Percentiles rank a stretch among this genome's conserved stretches.
Evolutionary conservation across 73 alveolate species (phyloP).

Genomic region (Paramecium biaurelia): DNA sequence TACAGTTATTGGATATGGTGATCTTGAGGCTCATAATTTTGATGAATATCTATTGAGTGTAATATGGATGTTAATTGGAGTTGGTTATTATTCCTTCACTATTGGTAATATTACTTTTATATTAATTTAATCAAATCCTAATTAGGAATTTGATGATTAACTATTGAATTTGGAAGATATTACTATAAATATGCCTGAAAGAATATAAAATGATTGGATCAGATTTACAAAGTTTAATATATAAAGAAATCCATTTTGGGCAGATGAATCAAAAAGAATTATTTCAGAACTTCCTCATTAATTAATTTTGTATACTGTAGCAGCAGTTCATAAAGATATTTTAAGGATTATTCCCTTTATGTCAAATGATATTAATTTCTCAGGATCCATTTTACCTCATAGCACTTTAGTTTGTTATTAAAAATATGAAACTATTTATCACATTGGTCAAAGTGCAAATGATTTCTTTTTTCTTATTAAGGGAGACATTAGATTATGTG

Average conservation of each 20-base stretch:
- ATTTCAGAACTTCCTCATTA: constrained; percentile 18
- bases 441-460: constrained; percentile 46
- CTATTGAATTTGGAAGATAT: neutral
- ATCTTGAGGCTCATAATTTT: constrained; percentile 67
- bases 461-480: constrained; percentile 53
- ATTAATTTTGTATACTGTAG: neutral
- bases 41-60: constrained; percentile 72
- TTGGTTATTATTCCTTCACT: constrained; percentile 78
- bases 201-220: neutral
- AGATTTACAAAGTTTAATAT: constrained; percentile 4
- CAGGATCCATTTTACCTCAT: constrained; percentile 19
- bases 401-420: neutral
- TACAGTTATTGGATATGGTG: constrained; percentile 89
- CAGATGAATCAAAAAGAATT: neutral
- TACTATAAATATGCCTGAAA: constrained; percentile 32
- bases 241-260: constrained; percentile 22
- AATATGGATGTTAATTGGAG: constrained; percentile 87
- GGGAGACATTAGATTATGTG: constrained; percentile 51
- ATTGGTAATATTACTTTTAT: constrained; percentile 77
- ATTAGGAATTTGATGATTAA: constrained; percentile 6
- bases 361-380: constrained; percentile 26
- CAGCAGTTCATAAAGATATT: constrained; percentile 43
- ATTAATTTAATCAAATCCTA: constrained; percentile 46
- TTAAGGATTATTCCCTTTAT: constrained; percentile 49
- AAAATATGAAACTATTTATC: constrained; percentile 48